These are phyloP conservation scores for Mycena olivaceomarginata DNA, from an alignment of 768 basidiomycete genomes.

Conservation along the genomic window DNA sequence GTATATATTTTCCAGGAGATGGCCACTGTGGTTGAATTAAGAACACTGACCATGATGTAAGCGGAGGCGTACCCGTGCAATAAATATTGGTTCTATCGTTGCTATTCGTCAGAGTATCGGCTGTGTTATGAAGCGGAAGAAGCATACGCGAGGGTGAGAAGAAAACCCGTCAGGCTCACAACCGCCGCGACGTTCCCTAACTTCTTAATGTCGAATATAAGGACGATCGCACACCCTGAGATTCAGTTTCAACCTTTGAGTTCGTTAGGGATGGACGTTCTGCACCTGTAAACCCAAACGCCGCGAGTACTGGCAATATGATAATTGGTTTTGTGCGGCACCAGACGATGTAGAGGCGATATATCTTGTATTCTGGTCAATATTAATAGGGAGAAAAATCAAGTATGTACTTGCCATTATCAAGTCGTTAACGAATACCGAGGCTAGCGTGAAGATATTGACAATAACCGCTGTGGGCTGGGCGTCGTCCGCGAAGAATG, in stretches of 20 bases:
- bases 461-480: background rate
- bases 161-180: background rate
- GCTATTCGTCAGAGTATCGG: background rate
- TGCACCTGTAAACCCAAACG: background rate
- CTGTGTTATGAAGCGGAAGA: background rate
- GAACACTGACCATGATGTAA: background rate
- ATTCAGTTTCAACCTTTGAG: background rate
- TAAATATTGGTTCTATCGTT: background rate
- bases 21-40: background rate
- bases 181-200: background rate
- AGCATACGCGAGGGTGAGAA: background rate
- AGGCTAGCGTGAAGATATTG: background rate
- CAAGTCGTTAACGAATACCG: background rate
- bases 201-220: background rate
- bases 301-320: background rate
- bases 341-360: constrained; percentile 6
- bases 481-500: background rate
- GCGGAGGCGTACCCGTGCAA: background rate
- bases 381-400: background rate
- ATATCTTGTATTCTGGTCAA: background rate
- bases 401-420: background rate
- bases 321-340: background rate
- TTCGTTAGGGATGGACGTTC: background rate
- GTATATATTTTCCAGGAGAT: background rate
- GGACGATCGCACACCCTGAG: background rate